Conservation (phyloP, 257 asterid genomes). For the Scutellaria barbata region DNA sequence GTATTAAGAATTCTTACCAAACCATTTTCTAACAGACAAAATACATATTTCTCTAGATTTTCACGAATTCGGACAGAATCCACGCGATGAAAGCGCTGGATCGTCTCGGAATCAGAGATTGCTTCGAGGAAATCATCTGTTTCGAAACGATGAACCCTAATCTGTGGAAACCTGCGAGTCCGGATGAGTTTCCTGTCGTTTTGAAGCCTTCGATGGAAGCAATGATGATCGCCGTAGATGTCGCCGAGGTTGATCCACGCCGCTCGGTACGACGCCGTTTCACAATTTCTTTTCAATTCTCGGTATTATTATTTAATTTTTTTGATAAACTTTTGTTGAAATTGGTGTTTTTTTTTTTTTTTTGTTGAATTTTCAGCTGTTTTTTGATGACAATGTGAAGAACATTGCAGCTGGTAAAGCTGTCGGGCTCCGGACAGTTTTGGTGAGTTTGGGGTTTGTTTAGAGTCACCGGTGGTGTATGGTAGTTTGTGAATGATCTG, state of each 20-base stretch:
- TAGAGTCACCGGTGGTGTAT: slow-evolving; percentile 5
- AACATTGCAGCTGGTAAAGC: slow-evolving; percentile 81
- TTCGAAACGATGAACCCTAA: slow-evolving; percentile 90
- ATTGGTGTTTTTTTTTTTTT: background rate
- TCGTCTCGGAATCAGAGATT: slow-evolving; percentile 73
- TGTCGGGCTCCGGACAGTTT: slow-evolving; percentile 69
- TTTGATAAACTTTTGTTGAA: background rate
- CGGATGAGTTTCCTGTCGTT: slow-evolving; percentile 73
- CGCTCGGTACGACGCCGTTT: slow-evolving; percentile 67
- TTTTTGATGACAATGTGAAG: slow-evolving; percentile 74
- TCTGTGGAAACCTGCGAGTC: slow-evolving; percentile 43
- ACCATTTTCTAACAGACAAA: background rate
- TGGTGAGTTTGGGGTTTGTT: slow-evolving; percentile 52
- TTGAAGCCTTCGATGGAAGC: slow-evolving; percentile 82
- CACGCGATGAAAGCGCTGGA: slow-evolving; percentile 73
- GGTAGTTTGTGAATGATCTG: background rate
- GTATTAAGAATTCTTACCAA: too few species aligned
- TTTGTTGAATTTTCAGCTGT: slow-evolving; percentile 55
- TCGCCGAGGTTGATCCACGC: slow-evolving; percentile 67
- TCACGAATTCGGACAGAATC: slow-evolving; percentile 75
- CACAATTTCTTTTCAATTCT: slow-evolving; percentile 4
- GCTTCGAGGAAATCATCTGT: slow-evolving; percentile 76
- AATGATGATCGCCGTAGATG: slow-evolving; percentile 67
- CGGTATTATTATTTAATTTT: too few species aligned
- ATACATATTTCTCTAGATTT: slow-evolving; percentile 50